Conservation (phyloP, 805 yeast species). For the Zygosaccharomyces bailii region DNA sequence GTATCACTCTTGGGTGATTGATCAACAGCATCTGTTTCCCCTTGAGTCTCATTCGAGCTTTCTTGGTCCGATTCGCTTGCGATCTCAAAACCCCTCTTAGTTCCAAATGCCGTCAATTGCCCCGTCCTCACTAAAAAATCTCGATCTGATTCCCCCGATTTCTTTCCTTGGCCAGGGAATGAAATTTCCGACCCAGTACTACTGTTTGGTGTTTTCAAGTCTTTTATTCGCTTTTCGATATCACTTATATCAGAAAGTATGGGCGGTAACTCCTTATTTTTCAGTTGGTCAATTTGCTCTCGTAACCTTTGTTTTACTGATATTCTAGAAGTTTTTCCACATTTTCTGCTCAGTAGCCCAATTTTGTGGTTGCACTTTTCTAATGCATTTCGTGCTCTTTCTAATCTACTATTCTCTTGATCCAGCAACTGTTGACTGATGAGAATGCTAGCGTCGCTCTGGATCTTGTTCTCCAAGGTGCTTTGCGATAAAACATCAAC, state of each 20-base stretch:
- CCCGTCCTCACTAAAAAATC: constrained; percentile 87
- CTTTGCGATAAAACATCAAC: constrained; percentile 73
- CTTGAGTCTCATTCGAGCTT: constrained; percentile 11
- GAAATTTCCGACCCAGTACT: constrained; percentile 8
- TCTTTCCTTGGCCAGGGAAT: constrained; percentile 30
- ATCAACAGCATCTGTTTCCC: constrained; percentile 9
- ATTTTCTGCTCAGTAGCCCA: constrained; percentile 44
- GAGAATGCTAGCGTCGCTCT: constrained; percentile 61
- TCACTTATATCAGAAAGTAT: constrained; percentile 62
- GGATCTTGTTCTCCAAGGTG: constrained; percentile 70
- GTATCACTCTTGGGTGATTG: constrained; percentile 20
- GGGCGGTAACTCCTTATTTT: constrained; percentile 49
- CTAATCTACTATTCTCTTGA: constrained; percentile 70
- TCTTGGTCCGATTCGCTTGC: constrained; percentile 35
- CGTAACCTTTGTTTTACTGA: constrained; percentile 56
- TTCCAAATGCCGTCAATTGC: constrained; percentile 89
- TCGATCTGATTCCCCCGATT: constrained; percentile 71
- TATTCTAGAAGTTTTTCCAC: constrained; percentile 57
- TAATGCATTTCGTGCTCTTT: constrained; percentile 54
- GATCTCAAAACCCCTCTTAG: constrained; percentile 50
- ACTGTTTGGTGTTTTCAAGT: constrained; percentile 23
- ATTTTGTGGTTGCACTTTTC: constrained; percentile 44
- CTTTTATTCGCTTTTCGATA: constrained; percentile 46
- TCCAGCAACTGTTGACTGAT: constrained; percentile 63
- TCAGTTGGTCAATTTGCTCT: constrained; percentile 52